phyloP scores from a whole-genome alignment of 257 asterid species.

The Rehmannia glutinosa region DNA sequence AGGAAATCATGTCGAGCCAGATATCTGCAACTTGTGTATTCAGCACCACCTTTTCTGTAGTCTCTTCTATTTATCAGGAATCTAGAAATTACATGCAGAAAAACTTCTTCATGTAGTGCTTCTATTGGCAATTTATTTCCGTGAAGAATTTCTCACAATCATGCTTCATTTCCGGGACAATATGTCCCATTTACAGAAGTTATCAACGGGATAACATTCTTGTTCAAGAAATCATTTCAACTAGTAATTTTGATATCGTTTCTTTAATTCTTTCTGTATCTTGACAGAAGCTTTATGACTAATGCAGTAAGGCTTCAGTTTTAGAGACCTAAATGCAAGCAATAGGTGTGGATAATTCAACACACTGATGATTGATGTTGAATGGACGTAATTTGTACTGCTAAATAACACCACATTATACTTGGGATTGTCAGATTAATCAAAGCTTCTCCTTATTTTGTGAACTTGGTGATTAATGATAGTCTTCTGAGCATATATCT shows the following conservation, averaged over 20 bases:
- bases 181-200: no score
- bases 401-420: no score
- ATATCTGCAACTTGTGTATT: neutral
- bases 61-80: neutral
- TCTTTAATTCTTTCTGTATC: no score
- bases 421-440: no score
- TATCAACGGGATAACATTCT: no score
- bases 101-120: neutral
- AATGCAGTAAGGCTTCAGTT: neutral
- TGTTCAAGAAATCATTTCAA: no score
- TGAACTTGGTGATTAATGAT: neutral
- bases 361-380: neutral
- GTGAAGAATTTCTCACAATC: no score
- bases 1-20: neutral
- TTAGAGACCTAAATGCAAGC: neutral
- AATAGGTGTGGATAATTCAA: neutral
- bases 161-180: no score
- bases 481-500: neutral
- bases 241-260: no score
- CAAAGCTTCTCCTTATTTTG: neutral
- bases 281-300: no score
- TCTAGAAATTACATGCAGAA: neutral
- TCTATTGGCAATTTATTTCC: neutral
- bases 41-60: neutral
- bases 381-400: no score